phyloP scores from a whole-genome alignment of 2,329 filamentous ascomycete species.

The Fusarium agapanthi region DNA sequence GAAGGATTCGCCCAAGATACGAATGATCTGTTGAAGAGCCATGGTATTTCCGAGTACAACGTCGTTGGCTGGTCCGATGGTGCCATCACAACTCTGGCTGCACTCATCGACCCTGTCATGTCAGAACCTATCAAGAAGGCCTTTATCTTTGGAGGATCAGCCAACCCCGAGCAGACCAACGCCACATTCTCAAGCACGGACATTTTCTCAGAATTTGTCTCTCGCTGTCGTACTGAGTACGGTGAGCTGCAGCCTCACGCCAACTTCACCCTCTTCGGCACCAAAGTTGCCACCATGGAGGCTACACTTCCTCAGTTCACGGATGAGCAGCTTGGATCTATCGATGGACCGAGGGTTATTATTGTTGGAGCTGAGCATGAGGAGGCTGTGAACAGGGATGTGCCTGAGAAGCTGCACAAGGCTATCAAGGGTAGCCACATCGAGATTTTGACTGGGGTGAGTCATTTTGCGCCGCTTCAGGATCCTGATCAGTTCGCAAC shows the following conservation, averaged over 20 bases:
- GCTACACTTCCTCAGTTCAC: slow-evolving; percentile 47
- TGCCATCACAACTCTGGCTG: slow-evolving; percentile 49
- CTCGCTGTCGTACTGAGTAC: slow-evolving; percentile 50
- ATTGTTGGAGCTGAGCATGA: slow-evolving; percentile 46
- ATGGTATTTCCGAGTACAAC: slow-evolving; percentile 44
- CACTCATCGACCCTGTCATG: slow-evolving; percentile 46
- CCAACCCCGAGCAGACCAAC: slow-evolving; percentile 48
- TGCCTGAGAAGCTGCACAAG: slow-evolving; percentile 46
- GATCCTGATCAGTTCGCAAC: slow-evolving; percentile 49
- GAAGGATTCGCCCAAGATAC: slow-evolving; percentile 50
- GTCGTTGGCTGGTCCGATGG: slow-evolving; percentile 55
- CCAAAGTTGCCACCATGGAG: slow-evolving; percentile 50
- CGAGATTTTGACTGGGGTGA: slow-evolving; percentile 49
- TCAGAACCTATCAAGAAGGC: slow-evolving; percentile 49
- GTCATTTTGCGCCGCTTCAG: slow-evolving; percentile 55
- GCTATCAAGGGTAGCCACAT: slow-evolving; percentile 50
- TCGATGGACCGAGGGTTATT: slow-evolving; percentile 43
- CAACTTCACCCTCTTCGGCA: slow-evolving; percentile 49
- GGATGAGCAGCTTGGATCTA: slow-evolving; percentile 41
- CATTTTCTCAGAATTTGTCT: slow-evolving; percentile 48
- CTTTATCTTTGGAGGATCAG: slow-evolving; percentile 50
- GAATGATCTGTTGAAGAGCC: slow-evolving; percentile 42
- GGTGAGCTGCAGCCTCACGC: slow-evolving; percentile 47
- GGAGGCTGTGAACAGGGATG: slow-evolving; percentile 52
- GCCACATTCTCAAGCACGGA: slow-evolving; percentile 44